phyloP scores from a whole-genome alignment of 345 rosid genomes.

The Arabidopsis arenosa region DNA sequence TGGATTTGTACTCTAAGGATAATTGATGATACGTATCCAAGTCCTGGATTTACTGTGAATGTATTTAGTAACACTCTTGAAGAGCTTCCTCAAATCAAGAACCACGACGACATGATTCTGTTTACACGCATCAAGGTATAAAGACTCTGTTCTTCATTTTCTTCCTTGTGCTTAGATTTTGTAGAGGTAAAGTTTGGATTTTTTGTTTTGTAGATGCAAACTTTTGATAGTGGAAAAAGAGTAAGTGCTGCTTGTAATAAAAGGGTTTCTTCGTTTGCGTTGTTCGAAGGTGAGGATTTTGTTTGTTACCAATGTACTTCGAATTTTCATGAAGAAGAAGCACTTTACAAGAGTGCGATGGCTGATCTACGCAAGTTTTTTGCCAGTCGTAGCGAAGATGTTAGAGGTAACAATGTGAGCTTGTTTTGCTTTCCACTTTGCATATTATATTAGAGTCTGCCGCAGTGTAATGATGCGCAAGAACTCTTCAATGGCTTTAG shows the following conservation, averaged over 20 bases:
- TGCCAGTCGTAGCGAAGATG: constrained; percentile 38
- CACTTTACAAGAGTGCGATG: constrained; percentile 54
- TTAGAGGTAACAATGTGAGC: constrained; percentile 52
- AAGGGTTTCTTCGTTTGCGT: constrained; percentile 66
- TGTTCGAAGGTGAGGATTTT: constrained; percentile 56
- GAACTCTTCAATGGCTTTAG: neutral
- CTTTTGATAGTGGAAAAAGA: constrained; percentile 26
- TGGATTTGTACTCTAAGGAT: constrained; percentile 55
- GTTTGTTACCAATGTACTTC: constrained; percentile 65
- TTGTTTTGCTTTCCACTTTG: neutral
- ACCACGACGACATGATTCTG: constrained; percentile 61
- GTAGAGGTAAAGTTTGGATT: neutral
- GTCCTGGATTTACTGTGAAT: constrained; percentile 58
- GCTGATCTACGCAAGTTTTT: constrained; percentile 56
- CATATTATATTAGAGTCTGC: neutral
- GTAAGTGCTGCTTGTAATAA: constrained; percentile 67
- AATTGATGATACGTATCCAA: constrained; percentile 57
- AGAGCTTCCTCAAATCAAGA: constrained; percentile 58
- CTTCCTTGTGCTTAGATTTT: neutral
- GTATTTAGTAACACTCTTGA: constrained; percentile 51
- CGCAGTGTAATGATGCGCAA: neutral
- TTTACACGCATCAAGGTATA: constrained; percentile 67
- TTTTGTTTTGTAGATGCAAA: constrained; percentile 27
- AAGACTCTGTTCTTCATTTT: constrained; percentile 1
- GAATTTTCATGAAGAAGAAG: constrained; percentile 56